phyloP scores from a whole-genome alignment of 2,329 filamentous ascomycete genomes.

The Phyllosticta capitalensis region DNA sequence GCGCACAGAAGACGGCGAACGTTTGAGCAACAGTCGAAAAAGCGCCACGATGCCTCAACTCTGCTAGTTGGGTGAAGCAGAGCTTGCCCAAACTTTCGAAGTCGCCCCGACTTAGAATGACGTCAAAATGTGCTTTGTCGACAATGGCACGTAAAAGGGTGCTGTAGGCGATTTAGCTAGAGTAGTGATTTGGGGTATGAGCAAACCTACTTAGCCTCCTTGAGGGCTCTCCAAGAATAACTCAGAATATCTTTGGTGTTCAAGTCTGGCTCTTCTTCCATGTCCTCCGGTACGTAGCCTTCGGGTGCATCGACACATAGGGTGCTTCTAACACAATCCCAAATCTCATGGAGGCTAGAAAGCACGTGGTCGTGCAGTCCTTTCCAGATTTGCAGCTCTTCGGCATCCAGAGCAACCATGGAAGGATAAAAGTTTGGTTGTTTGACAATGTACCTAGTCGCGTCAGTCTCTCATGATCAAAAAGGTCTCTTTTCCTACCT shows the following conservation, averaged over 20 bases:
- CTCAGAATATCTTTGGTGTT: conserved; percentile 85
- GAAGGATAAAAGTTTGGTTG: conserved; percentile 26
- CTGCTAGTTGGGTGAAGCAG: conserved; percentile 73
- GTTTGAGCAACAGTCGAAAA: conserved; percentile 89
- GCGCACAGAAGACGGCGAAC: conserved; percentile 71
- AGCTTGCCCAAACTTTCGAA: conserved; percentile 61
- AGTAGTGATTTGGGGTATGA: neutral
- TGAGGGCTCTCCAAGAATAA: conserved; percentile 90
- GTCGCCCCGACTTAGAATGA: conserved; percentile 30
- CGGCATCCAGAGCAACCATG: neutral
- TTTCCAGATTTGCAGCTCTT: conserved; percentile 20
- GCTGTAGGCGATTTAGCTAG: conserved; percentile 35
- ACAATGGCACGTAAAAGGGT: conserved; percentile 51
- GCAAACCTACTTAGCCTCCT: conserved; percentile 68
- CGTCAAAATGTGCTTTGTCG: conserved; percentile 26
- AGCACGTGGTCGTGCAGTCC: conserved; percentile 49
- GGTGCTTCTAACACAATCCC: conserved; percentile 64
- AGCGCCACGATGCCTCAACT: conserved; percentile 78
- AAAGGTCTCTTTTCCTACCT: conserved; percentile 16
- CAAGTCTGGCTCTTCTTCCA: conserved; percentile 61
- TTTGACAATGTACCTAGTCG: conserved; percentile 39
- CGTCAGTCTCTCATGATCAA: neutral
- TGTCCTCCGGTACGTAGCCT: conserved; percentile 68
- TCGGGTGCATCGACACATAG: conserved; percentile 94
- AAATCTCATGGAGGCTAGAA: conserved; percentile 56